A percentile compares a stretch with the other conserved stretches of the same genome.
Conservation (phyloP, 2,329 filamentous ascomycete genomes). For the Penicillium occitanis region DNA sequence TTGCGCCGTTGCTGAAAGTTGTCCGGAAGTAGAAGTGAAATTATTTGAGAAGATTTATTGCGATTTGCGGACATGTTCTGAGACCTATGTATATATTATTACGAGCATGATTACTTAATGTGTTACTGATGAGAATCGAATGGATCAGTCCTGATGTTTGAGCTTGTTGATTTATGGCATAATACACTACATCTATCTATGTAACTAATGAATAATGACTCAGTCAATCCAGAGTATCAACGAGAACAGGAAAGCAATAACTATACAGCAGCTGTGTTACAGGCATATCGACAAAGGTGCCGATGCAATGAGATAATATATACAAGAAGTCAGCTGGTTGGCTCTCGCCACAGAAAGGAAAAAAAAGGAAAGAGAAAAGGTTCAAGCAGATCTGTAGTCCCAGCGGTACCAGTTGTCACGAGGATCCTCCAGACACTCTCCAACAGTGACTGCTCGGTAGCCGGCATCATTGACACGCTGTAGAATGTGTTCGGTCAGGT, state of each 20-base stretch:
- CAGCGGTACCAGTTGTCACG: slow-evolving; percentile 44
- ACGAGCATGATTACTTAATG: neutral
- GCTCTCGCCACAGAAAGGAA: neutral
- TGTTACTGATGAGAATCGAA: neutral
- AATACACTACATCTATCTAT: neutral
- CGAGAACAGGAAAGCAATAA: neutral
- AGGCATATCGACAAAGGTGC: neutral
- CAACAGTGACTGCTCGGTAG: slow-evolving; percentile 44
- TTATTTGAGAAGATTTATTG: neutral
- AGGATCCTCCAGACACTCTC: slow-evolving; percentile 44
- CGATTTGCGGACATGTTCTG: neutral
- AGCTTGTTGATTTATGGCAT: neutral
- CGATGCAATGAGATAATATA: neutral
- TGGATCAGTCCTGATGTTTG: neutral
- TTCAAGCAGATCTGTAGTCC: slow-evolving; percentile 29
- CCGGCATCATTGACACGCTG: slow-evolving; percentile 31
- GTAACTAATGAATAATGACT: neutral
- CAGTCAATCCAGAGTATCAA: no score
- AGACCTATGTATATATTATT: neutral
- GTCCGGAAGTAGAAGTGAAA: slow-evolving; percentile 39
- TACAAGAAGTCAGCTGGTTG: neutral
- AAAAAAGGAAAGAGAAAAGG: neutral
- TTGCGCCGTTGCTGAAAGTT: slow-evolving; percentile 50
- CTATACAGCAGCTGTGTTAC: neutral
- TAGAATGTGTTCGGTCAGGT: slow-evolving; percentile 45